Evolutionary conservation across 2,329 filamentous ascomycete genomes (phyloP).

Genomic region (Alternaria sp.): DNA sequence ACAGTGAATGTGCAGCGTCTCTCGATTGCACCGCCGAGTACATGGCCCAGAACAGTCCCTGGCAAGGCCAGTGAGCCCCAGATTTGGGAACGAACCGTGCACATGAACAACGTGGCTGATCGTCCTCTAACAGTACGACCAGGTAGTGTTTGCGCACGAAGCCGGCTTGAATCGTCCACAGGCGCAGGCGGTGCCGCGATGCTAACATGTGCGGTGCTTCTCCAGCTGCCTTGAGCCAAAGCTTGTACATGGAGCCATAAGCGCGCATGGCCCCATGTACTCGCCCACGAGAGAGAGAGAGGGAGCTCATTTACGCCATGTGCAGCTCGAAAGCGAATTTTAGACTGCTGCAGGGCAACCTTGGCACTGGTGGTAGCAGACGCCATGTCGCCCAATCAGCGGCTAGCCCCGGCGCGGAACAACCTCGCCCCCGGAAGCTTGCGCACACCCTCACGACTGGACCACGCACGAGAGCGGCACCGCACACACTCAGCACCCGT

Average conservation of each 20-base stretch:
- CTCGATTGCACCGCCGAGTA: constrained; percentile 3
- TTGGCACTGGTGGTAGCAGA: neutral
- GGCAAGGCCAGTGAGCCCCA: constrained; percentile 10
- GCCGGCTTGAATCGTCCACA: neutral
- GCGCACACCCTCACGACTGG: constrained; percentile 7
- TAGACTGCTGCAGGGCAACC: constrained; percentile 16
- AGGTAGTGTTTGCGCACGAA: constrained; percentile 1
- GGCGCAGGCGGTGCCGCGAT: neutral
- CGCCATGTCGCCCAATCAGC: constrained; percentile 5
- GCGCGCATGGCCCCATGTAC: neutral
- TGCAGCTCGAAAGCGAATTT: constrained; percentile 9
- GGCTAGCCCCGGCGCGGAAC: neutral
- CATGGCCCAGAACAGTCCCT: constrained; percentile 9
- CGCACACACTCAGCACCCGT: constrained; percentile 10
- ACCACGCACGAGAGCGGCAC: constrained; percentile 13
- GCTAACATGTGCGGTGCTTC: neutral
- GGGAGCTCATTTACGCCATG: constrained; percentile 2
- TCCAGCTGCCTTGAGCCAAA: neutral
- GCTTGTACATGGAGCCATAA: constrained; percentile 1
- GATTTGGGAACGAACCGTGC: constrained; percentile 13
- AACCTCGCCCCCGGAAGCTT: constrained; percentile 5
- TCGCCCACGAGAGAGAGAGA: neutral
- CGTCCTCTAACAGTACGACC: constrained; percentile 5
- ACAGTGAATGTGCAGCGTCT: neutral
- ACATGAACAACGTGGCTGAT: constrained; percentile 19